Percentiles rank a stretch among this genome's conserved stretches.
These are phyloP conservation scores for Hyphopichia burtonii DNA, from an alignment of 1,139 yeast species.

Conservation along the genomic window DNA sequence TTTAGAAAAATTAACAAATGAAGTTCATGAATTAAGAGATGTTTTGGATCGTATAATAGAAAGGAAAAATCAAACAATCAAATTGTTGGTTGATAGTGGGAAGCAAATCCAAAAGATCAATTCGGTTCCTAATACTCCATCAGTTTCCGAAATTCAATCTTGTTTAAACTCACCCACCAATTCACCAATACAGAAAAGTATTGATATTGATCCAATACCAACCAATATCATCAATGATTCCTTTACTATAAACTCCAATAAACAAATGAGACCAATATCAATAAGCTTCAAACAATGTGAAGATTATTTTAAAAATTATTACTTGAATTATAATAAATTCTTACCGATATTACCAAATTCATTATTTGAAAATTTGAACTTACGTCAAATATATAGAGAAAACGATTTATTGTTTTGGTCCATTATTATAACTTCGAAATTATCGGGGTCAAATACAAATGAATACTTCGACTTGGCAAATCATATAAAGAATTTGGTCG, in stretches of 20 bases:
- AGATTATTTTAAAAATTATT: slow-evolving; percentile 29
- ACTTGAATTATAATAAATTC: slow-evolving; percentile 30
- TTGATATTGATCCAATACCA: slow-evolving; percentile 11
- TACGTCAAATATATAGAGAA: slow-evolving; percentile 24
- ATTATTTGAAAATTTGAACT: slow-evolving; percentile 27
- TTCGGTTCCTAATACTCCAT: slow-evolving; percentile 17
- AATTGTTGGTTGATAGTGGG: slow-evolving; percentile 20
- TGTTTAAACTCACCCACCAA: slow-evolving; percentile 21
- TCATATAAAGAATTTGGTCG: slow-evolving; percentile 41
- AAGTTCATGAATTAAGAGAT: slow-evolving; percentile 25
- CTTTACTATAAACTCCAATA: slow-evolving; percentile 17
- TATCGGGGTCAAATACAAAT: slow-evolving; percentile 19
- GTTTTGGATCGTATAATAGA: slow-evolving; percentile 26
- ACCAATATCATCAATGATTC: slow-evolving; percentile 10
- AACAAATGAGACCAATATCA: slow-evolving; percentile 17
- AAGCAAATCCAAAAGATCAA: slow-evolving; percentile 6
- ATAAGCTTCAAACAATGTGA: slow-evolving; percentile 29
- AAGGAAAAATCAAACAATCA: slow-evolving; percentile 24
- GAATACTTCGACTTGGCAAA: slow-evolving; percentile 26
- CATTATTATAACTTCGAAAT: slow-evolving; percentile 35
- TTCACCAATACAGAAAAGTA: slow-evolving; percentile 4
- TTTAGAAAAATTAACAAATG: slow-evolving; percentile 31
- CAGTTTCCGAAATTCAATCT: slow-evolving; percentile 28
- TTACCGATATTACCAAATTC: slow-evolving; percentile 44
- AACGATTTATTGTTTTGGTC: slow-evolving; percentile 45